These are phyloP conservation scores for Lophiotrema nucula DNA, from an alignment of 495 filamentous ascomycete genomes.

Conservation along the genomic window DNA sequence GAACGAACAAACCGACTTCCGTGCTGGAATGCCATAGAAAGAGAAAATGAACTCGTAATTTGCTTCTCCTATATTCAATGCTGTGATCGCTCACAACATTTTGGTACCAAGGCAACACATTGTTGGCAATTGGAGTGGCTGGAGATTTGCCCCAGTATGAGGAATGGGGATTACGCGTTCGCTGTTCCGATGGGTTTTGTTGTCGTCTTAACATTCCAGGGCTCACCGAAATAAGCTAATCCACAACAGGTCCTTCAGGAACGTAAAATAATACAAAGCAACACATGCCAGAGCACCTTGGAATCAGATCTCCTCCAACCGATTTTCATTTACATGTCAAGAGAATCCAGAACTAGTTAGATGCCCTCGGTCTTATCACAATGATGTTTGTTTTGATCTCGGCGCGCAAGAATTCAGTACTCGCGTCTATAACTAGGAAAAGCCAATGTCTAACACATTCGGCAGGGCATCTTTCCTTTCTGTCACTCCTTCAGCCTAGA, in stretches of 20 bases:
- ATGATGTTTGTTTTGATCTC: constrained; percentile 12
- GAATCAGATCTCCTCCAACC: neutral
- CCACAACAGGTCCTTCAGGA: neutral
- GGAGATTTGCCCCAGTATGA: no score
- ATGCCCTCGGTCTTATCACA: neutral
- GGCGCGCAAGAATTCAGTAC: neutral
- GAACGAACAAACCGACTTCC: constrained; percentile 10
- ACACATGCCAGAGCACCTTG: neutral
- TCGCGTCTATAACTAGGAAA: constrained; percentile 9
- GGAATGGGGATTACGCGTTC: no score
- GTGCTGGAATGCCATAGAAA: constrained; percentile 12
- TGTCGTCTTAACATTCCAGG: neutral
- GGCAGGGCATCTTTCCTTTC: constrained; percentile 7
- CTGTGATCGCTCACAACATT: neutral
- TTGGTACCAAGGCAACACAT: neutral
- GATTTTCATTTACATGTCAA: neutral
- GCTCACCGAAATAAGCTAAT: neutral
- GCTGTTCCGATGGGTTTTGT: neutral
- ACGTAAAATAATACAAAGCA: neutral
- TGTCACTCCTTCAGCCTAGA: constrained; percentile 12
- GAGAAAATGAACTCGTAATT: neutral
- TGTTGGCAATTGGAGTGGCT: no score
- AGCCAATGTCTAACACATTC: constrained; percentile 8
- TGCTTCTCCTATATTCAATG: neutral
- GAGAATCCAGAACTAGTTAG: neutral